Percentiles rank a stretch among this genome's conserved stretches.
Evolutionary conservation across 768 basidiomycete species (phyloP).

Genomic region (Asterophora parasitica): DNA sequence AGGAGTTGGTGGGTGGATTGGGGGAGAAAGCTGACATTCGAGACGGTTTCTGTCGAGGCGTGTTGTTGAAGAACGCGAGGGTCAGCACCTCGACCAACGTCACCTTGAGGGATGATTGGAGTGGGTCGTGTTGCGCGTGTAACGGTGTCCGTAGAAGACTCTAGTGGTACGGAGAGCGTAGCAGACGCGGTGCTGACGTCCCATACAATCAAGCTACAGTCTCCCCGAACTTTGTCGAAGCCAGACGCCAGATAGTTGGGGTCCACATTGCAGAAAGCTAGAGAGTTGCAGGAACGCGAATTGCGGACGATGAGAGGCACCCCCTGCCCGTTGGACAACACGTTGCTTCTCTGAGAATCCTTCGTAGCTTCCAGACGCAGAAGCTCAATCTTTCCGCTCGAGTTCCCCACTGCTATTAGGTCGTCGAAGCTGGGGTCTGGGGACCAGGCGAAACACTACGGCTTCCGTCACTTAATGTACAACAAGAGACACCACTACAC

Average conservation of each 20-base stretch:
- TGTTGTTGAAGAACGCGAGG: conserved; percentile 61
- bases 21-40: conserved; percentile 67
- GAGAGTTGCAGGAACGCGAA: conserved; percentile 65
- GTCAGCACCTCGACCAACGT: conserved; percentile 39
- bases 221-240: conserved; percentile 73
- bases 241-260: conserved; percentile 77
- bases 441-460: conserved; percentile 80
- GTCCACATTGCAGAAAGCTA: conserved; percentile 63
- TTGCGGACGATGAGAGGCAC: conserved; percentile 60
- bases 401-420: conserved; percentile 70
- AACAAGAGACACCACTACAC: conserved; percentile 15
- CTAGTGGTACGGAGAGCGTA: conserved; percentile 20
- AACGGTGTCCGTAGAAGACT: conserved; percentile 25
- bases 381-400: conserved; percentile 69
- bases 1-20: conserved; percentile 62
- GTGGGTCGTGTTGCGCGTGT: conserved; percentile 33
- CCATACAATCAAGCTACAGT: conserved; percentile 72
- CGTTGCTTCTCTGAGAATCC: conserved; percentile 46
- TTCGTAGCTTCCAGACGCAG: conserved; percentile 64
- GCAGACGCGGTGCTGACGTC: conserved; percentile 51
- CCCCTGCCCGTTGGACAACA: conserved; percentile 52
- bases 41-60: conserved; percentile 66
- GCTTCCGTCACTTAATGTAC: conserved; percentile 6
- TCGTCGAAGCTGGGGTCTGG: conserved; percentile 68
- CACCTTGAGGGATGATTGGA: conserved; percentile 36